These are phyloP conservation scores for Clarkia xantiana DNA, from an alignment of 345 rosid species.

Conservation along the genomic window DNA sequence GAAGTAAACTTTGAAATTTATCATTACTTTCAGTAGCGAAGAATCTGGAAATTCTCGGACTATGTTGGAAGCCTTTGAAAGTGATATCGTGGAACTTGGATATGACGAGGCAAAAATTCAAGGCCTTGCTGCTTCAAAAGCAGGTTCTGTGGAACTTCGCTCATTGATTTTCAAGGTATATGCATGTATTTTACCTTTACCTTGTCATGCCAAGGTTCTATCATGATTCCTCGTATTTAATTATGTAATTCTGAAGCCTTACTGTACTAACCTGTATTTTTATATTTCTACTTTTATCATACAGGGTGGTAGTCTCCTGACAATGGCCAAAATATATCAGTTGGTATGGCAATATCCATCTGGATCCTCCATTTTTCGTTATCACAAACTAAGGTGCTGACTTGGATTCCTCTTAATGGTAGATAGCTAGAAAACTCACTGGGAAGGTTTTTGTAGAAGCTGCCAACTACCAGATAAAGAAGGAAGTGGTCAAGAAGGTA, in stretches of 20 bases:
- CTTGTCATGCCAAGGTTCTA: conserved; percentile 1
- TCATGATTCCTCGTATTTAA: conserved; percentile 2
- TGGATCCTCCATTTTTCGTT: neutral
- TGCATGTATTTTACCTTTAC: neutral
- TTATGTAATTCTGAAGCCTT: neutral
- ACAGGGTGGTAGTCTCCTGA: conserved; percentile 65
- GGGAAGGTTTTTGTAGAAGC: conserved; percentile 62
- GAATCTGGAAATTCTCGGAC: conserved; percentile 43
- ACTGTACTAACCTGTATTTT: conserved; percentile 2
- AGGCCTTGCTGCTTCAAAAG: conserved; percentile 42
- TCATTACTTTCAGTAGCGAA: conserved; percentile 35
- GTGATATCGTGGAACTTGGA: conserved; percentile 48
- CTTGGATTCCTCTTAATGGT: conserved; percentile 14
- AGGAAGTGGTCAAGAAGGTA: conserved; percentile 67
- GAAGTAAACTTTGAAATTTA: neutral
- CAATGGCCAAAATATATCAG: conserved; percentile 61
- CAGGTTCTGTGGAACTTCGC: conserved; percentile 44
- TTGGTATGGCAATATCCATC: conserved; percentile 30
- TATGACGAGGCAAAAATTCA: conserved; percentile 55
- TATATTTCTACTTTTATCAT: conserved; percentile 5
- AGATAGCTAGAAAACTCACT: conserved; percentile 52
- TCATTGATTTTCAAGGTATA: conserved; percentile 66
- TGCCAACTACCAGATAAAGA: conserved; percentile 74
- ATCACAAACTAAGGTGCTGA: conserved; percentile 6
- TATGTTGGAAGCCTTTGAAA: conserved; percentile 31